Conservation (phyloP, 2,329 filamentous ascomycete genomes). For the Fusarium sp. region DNA sequence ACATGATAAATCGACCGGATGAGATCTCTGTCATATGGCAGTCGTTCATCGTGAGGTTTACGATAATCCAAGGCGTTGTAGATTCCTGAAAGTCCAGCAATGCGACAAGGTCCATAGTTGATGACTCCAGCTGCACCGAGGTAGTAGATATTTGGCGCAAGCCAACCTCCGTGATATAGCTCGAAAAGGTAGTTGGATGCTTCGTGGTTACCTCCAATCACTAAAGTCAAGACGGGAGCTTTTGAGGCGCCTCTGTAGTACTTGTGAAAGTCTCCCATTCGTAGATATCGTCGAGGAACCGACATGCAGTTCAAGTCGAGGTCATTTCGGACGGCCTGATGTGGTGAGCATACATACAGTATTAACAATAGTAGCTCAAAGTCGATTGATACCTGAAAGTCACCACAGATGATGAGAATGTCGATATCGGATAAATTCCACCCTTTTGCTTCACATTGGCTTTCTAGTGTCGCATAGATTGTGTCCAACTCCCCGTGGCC, state of each 20-base stretch:
- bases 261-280: slow-evolving; percentile 89
- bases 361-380: too few species aligned
- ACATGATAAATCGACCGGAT: slow-evolving; percentile 88
- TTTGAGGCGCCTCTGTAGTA: slow-evolving; percentile 84
- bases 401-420: slow-evolving; percentile 90
- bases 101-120: slow-evolving; percentile 83
- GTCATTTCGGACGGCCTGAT: slow-evolving; percentile 83
- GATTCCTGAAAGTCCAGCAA: slow-evolving; percentile 90
- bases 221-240: slow-evolving; percentile 90
- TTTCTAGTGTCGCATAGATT: slow-evolving; percentile 12
- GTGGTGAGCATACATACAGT: too few species aligned
- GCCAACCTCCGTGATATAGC: slow-evolving; percentile 95
- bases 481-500: slow-evolving; percentile 17
- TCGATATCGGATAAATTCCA: slow-evolving; percentile 69
- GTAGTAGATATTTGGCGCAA: slow-evolving; percentile 95
- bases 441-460: slow-evolving; percentile 7
- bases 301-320: slow-evolving; percentile 88
- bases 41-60: slow-evolving; percentile 82
- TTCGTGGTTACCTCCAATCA: slow-evolving; percentile 94
- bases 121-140: slow-evolving; percentile 90
- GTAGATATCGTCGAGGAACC: slow-evolving; percentile 85
- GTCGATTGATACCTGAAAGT: slow-evolving; percentile 72
- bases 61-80: slow-evolving; percentile 90
- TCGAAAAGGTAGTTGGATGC: slow-evolving; percentile 90
- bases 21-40: slow-evolving; percentile 83